A percentile compares a stretch with the other conserved stretches of the same genome.
phyloP scores from a whole-genome alignment of 2,329 filamentous ascomycete genomes.

The Stagonosporopsis cucurbitacearum region DNA sequence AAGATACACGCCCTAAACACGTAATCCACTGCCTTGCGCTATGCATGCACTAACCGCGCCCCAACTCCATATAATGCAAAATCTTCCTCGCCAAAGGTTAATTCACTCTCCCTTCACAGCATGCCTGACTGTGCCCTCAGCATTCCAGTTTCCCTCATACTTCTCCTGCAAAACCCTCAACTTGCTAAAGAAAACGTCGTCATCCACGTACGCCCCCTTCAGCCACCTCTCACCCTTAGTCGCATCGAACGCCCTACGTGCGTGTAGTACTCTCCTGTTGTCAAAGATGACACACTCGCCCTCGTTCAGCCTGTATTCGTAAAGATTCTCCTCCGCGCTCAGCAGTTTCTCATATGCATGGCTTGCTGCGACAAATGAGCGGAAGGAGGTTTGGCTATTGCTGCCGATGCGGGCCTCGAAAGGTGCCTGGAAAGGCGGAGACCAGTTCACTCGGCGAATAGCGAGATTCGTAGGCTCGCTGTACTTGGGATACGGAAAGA shows the following conservation, averaged over 20 bases:
- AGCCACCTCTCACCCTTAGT: constrained; percentile 76
- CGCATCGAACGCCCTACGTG: constrained; percentile 75
- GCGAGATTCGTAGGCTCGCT: constrained; percentile 40
- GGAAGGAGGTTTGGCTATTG: constrained; percentile 34
- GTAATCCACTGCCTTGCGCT: background rate
- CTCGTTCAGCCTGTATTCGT: constrained; percentile 74
- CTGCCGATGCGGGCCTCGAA: constrained; percentile 50
- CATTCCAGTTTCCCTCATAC: constrained; percentile 41
- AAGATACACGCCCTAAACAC: background rate
- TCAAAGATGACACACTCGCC: constrained; percentile 95
- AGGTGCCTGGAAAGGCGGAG: constrained; percentile 77
- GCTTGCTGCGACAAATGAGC: constrained; percentile 52
- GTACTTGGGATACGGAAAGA: constrained; percentile 36
- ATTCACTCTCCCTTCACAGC: constrained; percentile 8
- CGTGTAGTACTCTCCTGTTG: constrained; percentile 85
- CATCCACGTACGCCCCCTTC: constrained; percentile 81
- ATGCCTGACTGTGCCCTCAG: constrained; percentile 42
- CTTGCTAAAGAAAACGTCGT: constrained; percentile 64
- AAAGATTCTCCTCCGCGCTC: constrained; percentile 65
- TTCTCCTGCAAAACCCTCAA: constrained; percentile 53
- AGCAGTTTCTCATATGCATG: constrained; percentile 65
- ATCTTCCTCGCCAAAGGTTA: background rate
- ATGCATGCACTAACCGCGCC: constrained; percentile 1
- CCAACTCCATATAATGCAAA: constrained; percentile 12
- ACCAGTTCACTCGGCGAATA: constrained; percentile 67